A percentile compares a stretch with the other conserved stretches of the same genome.
Conservation (phyloP, 345 rosid species). For the Murraya koenigii region DNA sequence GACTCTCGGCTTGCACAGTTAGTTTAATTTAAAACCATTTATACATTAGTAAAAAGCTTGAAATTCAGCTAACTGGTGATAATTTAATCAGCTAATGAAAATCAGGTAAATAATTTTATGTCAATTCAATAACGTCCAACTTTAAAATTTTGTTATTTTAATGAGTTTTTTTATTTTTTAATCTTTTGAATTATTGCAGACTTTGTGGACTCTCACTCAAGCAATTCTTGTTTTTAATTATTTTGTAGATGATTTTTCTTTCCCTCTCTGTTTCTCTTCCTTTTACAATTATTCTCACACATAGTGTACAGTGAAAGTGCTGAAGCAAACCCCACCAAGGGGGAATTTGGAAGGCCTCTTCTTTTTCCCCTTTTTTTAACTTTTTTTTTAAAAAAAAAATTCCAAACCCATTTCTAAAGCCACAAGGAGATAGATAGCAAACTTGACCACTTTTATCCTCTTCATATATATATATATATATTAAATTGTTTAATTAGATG, state of each 20-base stretch:
- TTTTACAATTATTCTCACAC: constrained; percentile 28
- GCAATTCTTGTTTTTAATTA: constrained; percentile 22
- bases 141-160: background rate
- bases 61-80: background rate
- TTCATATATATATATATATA: background rate
- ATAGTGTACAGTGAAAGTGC: constrained; percentile 33
- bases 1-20: constrained; percentile 3
- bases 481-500: background rate
- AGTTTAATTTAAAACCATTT: background rate
- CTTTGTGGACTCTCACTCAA: constrained; percentile 16
- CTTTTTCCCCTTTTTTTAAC: constrained; percentile 21
- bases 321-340: constrained; percentile 45
- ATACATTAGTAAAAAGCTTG: background rate
- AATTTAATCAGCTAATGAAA: background rate
- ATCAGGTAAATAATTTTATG: background rate
- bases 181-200: constrained; percentile 8
- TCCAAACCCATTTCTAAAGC: constrained; percentile 54
- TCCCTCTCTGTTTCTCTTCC: constrained; percentile 22
- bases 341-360: constrained; percentile 40
- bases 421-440: constrained; percentile 19
- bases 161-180: background rate
- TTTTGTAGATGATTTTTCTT: constrained; percentile 22
- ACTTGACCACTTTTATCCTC: constrained; percentile 28
- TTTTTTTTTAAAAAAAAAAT: constrained; percentile 35
- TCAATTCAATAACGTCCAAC: background rate